Percentiles rank a stretch among this genome's conserved stretches.
These are phyloP conservation scores for Corymbia citriodora DNA, from an alignment of 441 rosid species.

Conservation along the genomic window DNA sequence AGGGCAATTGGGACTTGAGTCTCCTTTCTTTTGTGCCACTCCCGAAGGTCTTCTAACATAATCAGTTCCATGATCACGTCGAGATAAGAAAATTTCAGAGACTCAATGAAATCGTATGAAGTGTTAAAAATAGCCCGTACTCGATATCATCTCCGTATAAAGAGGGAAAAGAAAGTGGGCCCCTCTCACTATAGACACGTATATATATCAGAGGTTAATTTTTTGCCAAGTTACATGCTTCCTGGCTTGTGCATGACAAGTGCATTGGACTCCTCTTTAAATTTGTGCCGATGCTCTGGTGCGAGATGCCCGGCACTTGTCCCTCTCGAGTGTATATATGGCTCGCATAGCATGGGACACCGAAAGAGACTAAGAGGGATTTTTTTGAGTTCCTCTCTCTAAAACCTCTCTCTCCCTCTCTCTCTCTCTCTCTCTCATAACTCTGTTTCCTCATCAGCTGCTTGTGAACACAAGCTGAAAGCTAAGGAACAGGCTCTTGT, in stretches of 20 bases:
- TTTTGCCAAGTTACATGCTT: background rate
- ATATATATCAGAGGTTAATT: background rate
- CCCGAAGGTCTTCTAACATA: background rate
- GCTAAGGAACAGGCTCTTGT: background rate
- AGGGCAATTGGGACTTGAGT: background rate
- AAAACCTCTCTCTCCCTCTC: background rate
- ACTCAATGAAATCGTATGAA: background rate
- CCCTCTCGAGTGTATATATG: background rate
- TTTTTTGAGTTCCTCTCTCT: background rate
- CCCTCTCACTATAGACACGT: background rate
- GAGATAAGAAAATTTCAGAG: background rate
- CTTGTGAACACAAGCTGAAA: background rate
- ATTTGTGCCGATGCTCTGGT: background rate
- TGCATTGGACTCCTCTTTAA: background rate
- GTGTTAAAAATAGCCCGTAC: background rate
- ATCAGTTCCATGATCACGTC: background rate
- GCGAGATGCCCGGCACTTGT: background rate
- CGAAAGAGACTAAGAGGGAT: background rate
- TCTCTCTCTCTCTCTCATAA: background rate
- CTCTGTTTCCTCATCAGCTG: background rate
- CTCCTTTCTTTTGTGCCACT: background rate
- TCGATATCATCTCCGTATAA: background rate
- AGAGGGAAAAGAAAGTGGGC: background rate
- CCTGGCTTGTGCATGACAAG: background rate
- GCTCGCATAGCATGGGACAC: background rate